phyloP scores from a whole-genome alignment of 1,284 basidiomycete genomes.

The Puccinia triticina region DNA sequence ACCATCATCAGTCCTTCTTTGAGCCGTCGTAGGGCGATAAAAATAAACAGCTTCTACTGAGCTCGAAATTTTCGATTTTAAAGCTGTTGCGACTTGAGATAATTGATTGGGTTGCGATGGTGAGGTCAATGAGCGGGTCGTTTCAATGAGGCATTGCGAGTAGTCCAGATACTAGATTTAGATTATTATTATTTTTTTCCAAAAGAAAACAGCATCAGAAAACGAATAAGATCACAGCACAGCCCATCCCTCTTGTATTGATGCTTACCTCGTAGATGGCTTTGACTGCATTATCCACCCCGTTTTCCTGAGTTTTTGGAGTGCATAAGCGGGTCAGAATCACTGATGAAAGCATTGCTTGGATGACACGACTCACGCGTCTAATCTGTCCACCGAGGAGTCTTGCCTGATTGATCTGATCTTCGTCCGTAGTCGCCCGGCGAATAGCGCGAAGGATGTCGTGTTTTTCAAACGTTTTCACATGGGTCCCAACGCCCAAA shows the following conservation, averaged over 20 bases:
- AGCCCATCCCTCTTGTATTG: background rate
- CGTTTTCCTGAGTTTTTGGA: slow-evolving; percentile 54
- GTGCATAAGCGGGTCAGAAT: background rate
- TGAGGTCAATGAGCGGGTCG: background rate
- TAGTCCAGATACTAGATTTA: slow-evolving; percentile 10
- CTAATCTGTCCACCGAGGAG: slow-evolving; percentile 56
- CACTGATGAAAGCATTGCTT: background rate
- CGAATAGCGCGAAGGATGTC: slow-evolving; percentile 54
- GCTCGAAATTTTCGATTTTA: background rate
- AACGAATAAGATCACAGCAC: too few species aligned
- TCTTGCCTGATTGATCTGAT: slow-evolving; percentile 57
- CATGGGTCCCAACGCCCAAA: slow-evolving; percentile 56
- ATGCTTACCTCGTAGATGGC: slow-evolving; percentile 55
- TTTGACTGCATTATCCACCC: slow-evolving; percentile 55
- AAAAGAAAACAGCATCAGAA: background rate
- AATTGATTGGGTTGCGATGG: background rate
- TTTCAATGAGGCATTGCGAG: slow-evolving; percentile 13
- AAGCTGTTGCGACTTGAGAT: background rate
- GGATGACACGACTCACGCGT: background rate
- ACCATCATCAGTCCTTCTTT: background rate
- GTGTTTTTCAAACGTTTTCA: slow-evolving; percentile 53
- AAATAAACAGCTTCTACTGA: background rate
- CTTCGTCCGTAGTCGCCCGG: slow-evolving; percentile 54
- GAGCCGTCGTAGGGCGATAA: background rate
- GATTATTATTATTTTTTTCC: too few species aligned